Conservation (phyloP, 2,329 filamentous ascomycete species). For the Phoma herbarum region DNA sequence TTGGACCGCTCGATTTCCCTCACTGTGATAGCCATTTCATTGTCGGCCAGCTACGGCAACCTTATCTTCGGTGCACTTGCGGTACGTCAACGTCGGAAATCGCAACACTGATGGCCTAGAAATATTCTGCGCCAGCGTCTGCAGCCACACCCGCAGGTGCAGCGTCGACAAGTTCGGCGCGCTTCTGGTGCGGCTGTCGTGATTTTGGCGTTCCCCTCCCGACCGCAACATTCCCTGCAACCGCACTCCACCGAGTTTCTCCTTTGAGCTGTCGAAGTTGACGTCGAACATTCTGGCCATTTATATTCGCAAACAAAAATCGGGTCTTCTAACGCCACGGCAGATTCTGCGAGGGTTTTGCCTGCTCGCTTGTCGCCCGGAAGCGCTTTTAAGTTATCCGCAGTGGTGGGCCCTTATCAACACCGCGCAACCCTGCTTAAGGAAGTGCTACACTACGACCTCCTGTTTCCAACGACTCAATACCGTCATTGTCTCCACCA, state of each 20-base stretch:
- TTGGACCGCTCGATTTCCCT: constrained; percentile 3
- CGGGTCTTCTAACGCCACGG: constrained; percentile 31
- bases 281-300: constrained; percentile 47
- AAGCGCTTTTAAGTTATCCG: constrained; percentile 25
- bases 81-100: constrained; percentile 21
- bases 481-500: constrained; percentile 14
- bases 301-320: constrained; percentile 34
- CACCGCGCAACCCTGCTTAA: constrained; percentile 25
- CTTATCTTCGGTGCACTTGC: constrained; percentile 26
- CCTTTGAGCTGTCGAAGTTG: constrained; percentile 35
- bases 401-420: constrained; percentile 33
- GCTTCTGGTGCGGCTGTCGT: constrained; percentile 25
- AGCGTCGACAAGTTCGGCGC: constrained; percentile 27
- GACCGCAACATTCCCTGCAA: constrained; percentile 32
- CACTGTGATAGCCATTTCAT: background rate
- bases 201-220: constrained; percentile 32
- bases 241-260: constrained; percentile 36
- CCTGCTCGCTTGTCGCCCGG: constrained; percentile 22
- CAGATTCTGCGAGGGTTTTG: constrained; percentile 25
- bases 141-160: constrained; percentile 41
- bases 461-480: constrained; percentile 18
- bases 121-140: constrained; percentile 28
- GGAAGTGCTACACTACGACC: constrained; percentile 11
- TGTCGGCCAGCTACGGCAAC: constrained; percentile 27
- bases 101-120: constrained; percentile 24